These are phyloP conservation scores for Vararia minispora DNA, from an alignment of 768 basidiomycete species.

Conservation along the genomic window DNA sequence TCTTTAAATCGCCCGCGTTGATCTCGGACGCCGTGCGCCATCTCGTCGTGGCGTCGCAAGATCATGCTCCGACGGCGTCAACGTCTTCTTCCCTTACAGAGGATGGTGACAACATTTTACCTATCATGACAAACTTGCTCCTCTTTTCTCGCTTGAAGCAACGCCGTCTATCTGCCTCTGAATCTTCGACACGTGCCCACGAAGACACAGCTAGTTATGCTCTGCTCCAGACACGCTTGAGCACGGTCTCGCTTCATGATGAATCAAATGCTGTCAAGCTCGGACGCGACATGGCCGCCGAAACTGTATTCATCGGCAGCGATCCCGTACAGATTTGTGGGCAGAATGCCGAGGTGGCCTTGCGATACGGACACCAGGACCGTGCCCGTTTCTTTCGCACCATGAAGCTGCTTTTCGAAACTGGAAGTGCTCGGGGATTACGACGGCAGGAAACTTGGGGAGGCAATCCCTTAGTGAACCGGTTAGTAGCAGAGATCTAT, in stretches of 20 bases:
- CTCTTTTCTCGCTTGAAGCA: slow-evolving; percentile 44
- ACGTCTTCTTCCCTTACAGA: slow-evolving; percentile 32
- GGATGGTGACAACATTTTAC: slow-evolving; percentile 48
- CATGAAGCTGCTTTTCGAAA: slow-evolving; percentile 9
- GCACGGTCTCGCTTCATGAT: slow-evolving; percentile 16
- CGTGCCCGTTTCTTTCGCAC: slow-evolving; percentile 13
- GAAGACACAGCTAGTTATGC: slow-evolving; percentile 55
- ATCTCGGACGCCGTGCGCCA: slow-evolving; percentile 66
- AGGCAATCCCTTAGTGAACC: slow-evolving; percentile 5
- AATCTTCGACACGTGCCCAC: slow-evolving; percentile 26
- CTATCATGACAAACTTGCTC: slow-evolving; percentile 69
- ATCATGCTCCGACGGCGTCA: slow-evolving; percentile 31
- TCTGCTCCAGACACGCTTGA: slow-evolving; percentile 25
- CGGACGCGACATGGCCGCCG: slow-evolving; percentile 11
- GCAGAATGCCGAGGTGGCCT: slow-evolving; percentile 11
- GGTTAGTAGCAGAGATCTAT: slow-evolving; percentile 22
- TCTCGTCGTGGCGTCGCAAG: slow-evolving; percentile 49
- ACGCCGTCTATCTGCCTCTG: slow-evolving; percentile 34
- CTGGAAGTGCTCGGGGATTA: not conserved
- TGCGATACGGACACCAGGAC: slow-evolving; percentile 5
- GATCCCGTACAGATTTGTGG: slow-evolving; percentile 8
- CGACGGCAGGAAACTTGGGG: slow-evolving; percentile 6
- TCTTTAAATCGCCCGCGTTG: slow-evolving; percentile 53
- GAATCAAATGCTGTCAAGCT: slow-evolving; percentile 7
- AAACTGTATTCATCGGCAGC: slow-evolving; percentile 9